Evolutionary conservation across 352 stramenopile genomes (phyloP), one percentile per base, ranked within the genome.

Genomic region (Sclerospora graminicola): DNA sequence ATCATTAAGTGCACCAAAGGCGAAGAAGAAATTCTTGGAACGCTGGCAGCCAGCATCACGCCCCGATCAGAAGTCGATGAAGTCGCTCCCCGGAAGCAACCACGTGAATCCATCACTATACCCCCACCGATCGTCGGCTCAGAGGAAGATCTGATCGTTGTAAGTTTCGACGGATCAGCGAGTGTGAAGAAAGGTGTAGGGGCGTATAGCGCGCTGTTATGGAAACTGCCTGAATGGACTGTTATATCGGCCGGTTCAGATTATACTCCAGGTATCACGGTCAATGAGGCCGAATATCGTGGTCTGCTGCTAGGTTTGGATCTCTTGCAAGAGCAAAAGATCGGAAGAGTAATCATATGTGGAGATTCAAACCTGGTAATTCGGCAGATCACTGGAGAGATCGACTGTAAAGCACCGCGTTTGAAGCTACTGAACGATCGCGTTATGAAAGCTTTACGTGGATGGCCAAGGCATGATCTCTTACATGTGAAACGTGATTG

Each of bases 111-210:
- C 0, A 10, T 37, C 5, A 13, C 32, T 11, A 37, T 20, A 10
- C 32, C n/a, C 5, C n/a, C 14, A 26, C 32, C 32, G 3, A 37
- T 14, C 2, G 34, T 41, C 19, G 35, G 29, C n/a, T 11, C 4
- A 6, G 38, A 35, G 9, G 26, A 34, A 20, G 15, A 23, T 0
- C 10, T 44, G 2, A 2, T 35, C 2, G 38, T 44, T 4, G 23
- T 26, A 10, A 44, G 38, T 23, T 44, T 44, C 14, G 23, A 44
- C 33, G 38, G 14, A 44, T 44, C 38, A 5, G 38, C 38, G 3
- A 8, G 23, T 2, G 10, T 35, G 5, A 44, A 44, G n/a, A 13
- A 13, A 10, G 15, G 20, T 11, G 24, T 15, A 2, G 24, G 26
- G 8, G 13, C n/a, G 8, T 35, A 44, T 13, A 44, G 38, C 9